Evolutionary conservation across 2,329 filamentous ascomycete species (phyloP).

Genomic region (Calonectria ilicicola): DNA sequence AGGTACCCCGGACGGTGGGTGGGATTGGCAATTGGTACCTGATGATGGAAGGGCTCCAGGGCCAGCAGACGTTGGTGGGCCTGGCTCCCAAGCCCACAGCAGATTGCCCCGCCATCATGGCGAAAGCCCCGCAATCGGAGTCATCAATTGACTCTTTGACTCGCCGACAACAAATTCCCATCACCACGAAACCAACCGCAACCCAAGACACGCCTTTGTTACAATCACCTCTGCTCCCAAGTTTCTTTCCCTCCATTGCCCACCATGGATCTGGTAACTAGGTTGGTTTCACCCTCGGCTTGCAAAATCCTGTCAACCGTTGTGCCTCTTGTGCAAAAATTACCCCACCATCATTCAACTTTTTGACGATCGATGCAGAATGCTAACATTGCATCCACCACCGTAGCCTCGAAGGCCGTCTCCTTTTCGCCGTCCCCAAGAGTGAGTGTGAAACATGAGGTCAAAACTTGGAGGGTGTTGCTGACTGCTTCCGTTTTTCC

Average conservation of each 20-base stretch:
- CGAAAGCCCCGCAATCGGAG: slow-evolving; percentile 43
- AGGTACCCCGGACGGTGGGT: neutral
- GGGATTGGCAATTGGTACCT: slow-evolving; percentile 7
- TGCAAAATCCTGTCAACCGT: neutral
- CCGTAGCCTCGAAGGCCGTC: slow-evolving; percentile 85
- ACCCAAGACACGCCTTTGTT: neutral
- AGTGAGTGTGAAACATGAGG: slow-evolving; percentile 69
- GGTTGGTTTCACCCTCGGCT: slow-evolving; percentile 53
- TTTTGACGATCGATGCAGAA: slow-evolving; percentile 5
- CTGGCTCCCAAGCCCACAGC: slow-evolving; percentile 22
- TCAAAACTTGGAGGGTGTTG: neutral
- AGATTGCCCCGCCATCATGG: slow-evolving; percentile 40
- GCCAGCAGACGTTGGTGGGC: neutral
- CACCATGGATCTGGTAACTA: slow-evolving; percentile 66
- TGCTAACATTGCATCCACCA: slow-evolving; percentile 30
- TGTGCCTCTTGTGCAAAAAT: neutral
- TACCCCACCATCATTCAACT: neutral
- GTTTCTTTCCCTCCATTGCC: neutral
- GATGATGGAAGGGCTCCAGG: neutral
- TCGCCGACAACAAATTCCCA: slow-evolving; percentile 40
- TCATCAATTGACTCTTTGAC: slow-evolving; percentile 36
- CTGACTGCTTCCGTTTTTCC: neutral
- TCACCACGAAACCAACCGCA: slow-evolving; percentile 21
- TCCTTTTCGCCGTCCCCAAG: slow-evolving; percentile 98
- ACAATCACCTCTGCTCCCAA: neutral